Base-by-base conservation (phyloP, 2,329 filamentous ascomycete genomes). In the Hortaea sp. region DNA sequence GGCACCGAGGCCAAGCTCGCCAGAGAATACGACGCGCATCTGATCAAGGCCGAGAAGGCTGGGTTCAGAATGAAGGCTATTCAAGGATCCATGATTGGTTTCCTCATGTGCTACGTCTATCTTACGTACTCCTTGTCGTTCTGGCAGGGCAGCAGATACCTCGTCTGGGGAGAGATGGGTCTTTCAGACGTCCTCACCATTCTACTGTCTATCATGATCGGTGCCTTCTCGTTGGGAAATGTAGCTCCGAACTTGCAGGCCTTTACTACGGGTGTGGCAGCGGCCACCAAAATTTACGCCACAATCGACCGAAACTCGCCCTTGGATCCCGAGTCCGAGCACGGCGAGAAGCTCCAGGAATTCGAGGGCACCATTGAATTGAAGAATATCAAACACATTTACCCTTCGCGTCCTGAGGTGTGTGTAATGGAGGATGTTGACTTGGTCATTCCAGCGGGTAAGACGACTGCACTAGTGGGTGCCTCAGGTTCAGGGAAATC, bases 401-500 rank as follows among this genome's bases (percentile, higher is more conserved):
- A 98, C 59, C 92, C 92, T 4, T 95, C 88, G 5, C 79, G 92
- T 9, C 87, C 89, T 0, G 89, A 95, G 58, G 88, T 95, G 4
- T 78, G 81, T 1, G 85, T 97, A 35, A 90, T 97, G 81, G 73
- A 92, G 38, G 81, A 83, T 53, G 85, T 97, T 47, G 85, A 73
- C 47, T 76, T 98, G 1, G 66, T 76, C 1, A 83, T 97, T 34
- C 88, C 88, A 1, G 85, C 89, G 3, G 89, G 90, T 13, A 94
- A 95, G 69, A 88, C 85, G 12, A 95, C 90, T 2, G 92, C 92
- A 1, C 72, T 98, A 6, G 92, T 98, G 5, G 92, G 92, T 48
- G 87, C 90, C 0, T 97, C 90, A 7, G 92, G 90, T 7, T 94
- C 85, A 35, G 92, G 92, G 41, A 98, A 97, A 69, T 90, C 84